A percentile compares a stretch with the other conserved stretches of the same genome.
Conservation (phyloP, 768 basidiomycete genomes). For the Hygrocybe punicea region DNA sequence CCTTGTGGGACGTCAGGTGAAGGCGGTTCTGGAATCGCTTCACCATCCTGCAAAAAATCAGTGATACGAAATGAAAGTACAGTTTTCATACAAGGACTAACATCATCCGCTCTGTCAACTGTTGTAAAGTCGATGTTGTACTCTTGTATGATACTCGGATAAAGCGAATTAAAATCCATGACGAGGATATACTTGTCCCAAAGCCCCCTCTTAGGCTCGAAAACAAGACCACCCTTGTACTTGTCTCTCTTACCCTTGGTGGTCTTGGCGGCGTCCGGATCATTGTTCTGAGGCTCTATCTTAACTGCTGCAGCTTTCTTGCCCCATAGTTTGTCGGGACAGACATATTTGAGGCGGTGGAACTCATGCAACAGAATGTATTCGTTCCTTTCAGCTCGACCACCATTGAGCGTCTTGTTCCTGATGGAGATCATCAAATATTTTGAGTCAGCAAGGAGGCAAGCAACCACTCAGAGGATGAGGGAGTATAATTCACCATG, state of each 20-base stretch:
- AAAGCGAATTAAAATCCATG: slow-evolving; percentile 99
- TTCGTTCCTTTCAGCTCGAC: slow-evolving; percentile 97
- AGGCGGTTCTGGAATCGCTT: slow-evolving; percentile 90
- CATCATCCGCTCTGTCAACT: slow-evolving; percentile 69
- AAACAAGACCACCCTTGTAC: slow-evolving; percentile 97
- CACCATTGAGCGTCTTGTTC: slow-evolving; percentile 97
- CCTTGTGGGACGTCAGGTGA: slow-evolving; percentile 68
- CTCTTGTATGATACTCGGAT: slow-evolving; percentile 99
- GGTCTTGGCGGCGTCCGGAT: slow-evolving; percentile 56
- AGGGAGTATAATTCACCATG: slow-evolving; percentile 61
- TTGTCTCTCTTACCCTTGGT: slow-evolving; percentile 81
- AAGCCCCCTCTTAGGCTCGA: slow-evolving; percentile 91
- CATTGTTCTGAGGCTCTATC: slow-evolving; percentile 49
- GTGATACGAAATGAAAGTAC: slow-evolving; percentile 1
- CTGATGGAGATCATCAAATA: slow-evolving; percentile 39
- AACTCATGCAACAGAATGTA: slow-evolving; percentile 99
- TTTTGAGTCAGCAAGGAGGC: background rate
- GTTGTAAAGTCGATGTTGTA: slow-evolving; percentile 99
- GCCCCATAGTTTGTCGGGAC: slow-evolving; percentile 89
- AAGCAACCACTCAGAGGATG: background rate
- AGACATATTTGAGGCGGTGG: slow-evolving; percentile 91
- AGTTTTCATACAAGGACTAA: slow-evolving; percentile 28
- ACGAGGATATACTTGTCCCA: slow-evolving; percentile 98
- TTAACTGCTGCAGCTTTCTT: slow-evolving; percentile 60
- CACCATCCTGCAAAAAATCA: slow-evolving; percentile 40